These are phyloP conservation scores for Fusarium concolor DNA, from an alignment of 2,329 filamentous ascomycete species.

Conservation along the genomic window DNA sequence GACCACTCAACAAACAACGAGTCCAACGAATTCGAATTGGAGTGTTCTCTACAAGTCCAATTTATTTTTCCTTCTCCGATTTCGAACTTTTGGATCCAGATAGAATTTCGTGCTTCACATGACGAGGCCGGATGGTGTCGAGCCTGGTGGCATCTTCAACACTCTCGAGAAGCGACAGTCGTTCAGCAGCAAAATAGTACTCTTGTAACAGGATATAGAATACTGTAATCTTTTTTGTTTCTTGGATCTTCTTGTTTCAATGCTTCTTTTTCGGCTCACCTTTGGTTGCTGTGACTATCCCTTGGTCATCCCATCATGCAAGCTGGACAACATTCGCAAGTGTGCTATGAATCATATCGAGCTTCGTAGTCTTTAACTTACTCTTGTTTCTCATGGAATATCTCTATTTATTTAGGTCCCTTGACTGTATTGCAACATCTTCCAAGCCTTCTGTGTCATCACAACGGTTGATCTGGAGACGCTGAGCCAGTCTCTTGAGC, in stretches of 20 bases:
- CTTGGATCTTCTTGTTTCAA: accelerated
- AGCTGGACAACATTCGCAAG: neutral
- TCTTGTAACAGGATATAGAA: neutral
- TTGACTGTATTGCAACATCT: neutral
- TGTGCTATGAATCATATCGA: neutral
- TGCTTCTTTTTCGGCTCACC: neutral
- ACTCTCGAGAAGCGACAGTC: neutral
- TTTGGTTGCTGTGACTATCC: neutral
- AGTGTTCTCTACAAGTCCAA: too few species aligned
- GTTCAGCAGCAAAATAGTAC: neutral
- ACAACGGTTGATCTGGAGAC: neutral
- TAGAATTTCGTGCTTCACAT: neutral
- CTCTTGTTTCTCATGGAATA: accelerated
- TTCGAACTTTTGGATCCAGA: neutral
- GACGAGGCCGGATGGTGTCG: neutral
- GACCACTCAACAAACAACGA: neutral
- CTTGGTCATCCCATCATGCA: too few species aligned
- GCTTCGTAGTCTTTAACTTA: neutral
- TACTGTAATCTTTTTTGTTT: too few species aligned
- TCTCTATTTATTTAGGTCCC: neutral
- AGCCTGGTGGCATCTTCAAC: neutral
- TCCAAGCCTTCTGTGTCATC: neutral
- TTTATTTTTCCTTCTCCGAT: neutral
- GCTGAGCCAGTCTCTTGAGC: neutral
- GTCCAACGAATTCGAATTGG: neutral